Evolutionary conservation across 2,329 filamentous ascomycete species (phyloP), one percentile per base, ranked within the genome.

Genomic region (Trichophyton verrucosum): DNA sequence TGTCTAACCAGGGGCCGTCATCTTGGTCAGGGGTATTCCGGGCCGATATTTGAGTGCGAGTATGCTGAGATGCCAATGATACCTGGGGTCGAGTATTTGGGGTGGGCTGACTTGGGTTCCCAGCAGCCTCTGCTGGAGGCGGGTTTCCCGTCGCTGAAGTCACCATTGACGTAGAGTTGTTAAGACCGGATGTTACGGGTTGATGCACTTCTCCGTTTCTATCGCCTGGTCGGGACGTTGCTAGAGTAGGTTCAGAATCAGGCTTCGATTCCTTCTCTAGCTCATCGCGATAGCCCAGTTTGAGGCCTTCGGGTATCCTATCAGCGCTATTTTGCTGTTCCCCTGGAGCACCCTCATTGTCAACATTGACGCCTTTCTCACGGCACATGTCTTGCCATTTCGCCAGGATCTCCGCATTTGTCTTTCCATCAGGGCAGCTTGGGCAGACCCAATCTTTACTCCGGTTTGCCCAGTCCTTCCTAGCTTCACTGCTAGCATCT

Each of bases 1-100:
- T 83, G 72, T 96, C 91, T 17, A 96, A 79, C 87, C 89, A 95
- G 11, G 84, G 75, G 1, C 86, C 82, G 15, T 88, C 81, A 1
- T 64, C 24, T 9, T 17, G 3, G 13, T 49, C 20, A 22, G 57
- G 27, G 30, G 38, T n/a, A 36, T 15, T 7, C 8, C n/a, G 4
- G 13, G 36, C 11, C 11, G 24, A 30, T 15, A 20, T 15, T 17
- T 46, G 38, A 4, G 38, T n/a, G 27, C 27, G 56, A 15, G 7
- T 17, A n/a, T 20, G 36, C 1, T 4, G 33, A 7, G 20, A 20
- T 58, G 20, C 30, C 13, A 36, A 27, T 11, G 24, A 20, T n/a
- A 15, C 13, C 51, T n/a, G 51, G 4, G 24, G 30, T 36, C 30
- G 51, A 11, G 20, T 58, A 24, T 58, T 7, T 24, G 56, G 2